These are phyloP conservation scores for Scheffersomyces lignicola DNA, from an alignment of 1,139 yeast genomes.

Conservation along the genomic window DNA sequence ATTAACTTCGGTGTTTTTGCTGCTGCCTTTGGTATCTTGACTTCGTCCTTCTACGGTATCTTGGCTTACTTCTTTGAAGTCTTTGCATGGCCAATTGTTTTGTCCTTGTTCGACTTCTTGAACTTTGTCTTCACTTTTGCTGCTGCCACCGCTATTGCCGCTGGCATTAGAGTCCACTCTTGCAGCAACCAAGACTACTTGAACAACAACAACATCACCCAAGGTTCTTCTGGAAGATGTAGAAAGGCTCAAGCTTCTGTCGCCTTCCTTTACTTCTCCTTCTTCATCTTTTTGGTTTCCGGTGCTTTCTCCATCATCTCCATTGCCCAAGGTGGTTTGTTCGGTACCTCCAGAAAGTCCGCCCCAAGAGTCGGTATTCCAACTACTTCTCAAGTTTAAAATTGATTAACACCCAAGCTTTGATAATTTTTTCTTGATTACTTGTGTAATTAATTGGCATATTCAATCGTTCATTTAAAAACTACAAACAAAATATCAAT, in stretches of 20 bases:
- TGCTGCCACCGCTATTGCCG: constrained; percentile 93
- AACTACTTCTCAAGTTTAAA: constrained; percentile 82
- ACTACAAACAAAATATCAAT: too few species aligned
- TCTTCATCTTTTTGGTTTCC: constrained; percentile 72
- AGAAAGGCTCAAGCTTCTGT: constrained; percentile 91
- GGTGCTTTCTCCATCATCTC: constrained; percentile 59
- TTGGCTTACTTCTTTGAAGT: constrained; percentile 75
- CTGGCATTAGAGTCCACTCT: constrained; percentile 81
- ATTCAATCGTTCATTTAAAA: not conserved
- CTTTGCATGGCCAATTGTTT: constrained; percentile 83
- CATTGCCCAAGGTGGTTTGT: constrained; percentile 70
- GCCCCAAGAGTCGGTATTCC: constrained; percentile 82
- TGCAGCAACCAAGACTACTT: constrained; percentile 71
- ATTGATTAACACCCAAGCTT: not conserved
- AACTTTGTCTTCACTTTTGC: constrained; percentile 91
- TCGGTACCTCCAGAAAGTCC: constrained; percentile 50
- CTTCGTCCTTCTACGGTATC: constrained; percentile 78
- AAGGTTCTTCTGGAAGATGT: constrained; percentile 81
- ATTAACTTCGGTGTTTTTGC: constrained; percentile 88
- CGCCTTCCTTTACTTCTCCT: constrained; percentile 88
- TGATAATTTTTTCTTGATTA: not conserved
- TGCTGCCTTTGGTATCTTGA: constrained; percentile 78
- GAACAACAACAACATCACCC: constrained; percentile 63
- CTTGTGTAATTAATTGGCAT: not conserved
- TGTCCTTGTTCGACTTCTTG: constrained; percentile 76